These are phyloP conservation scores for Fusarium sp. DNA, from an alignment of 2,329 filamentous ascomycete genomes.

Conservation along the genomic window DNA sequence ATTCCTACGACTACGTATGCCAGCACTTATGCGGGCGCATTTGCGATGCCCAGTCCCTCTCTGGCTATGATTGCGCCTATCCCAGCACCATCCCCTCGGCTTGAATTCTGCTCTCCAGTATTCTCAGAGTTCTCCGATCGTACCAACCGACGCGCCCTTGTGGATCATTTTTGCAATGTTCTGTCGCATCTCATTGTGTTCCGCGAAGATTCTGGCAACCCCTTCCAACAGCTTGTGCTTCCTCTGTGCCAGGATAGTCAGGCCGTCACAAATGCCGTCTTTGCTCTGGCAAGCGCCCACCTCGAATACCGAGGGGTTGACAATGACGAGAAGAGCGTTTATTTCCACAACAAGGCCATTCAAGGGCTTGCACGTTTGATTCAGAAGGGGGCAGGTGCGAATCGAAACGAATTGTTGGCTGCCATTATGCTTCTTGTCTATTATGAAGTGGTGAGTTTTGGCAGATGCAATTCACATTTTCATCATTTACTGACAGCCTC, in stretches of 20 bases:
- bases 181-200: slow-evolving; percentile 77
- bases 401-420: slow-evolving; percentile 71
- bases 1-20: slow-evolving; percentile 39
- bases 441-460: slow-evolving; percentile 71
- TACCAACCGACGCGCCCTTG: slow-evolving; percentile 67
- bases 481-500: slow-evolving; percentile 22
- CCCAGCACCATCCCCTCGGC: slow-evolving; percentile 51
- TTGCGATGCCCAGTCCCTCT: slow-evolving; percentile 40
- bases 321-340: slow-evolving; percentile 68
- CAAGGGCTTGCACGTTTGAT: slow-evolving; percentile 71
- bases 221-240: slow-evolving; percentile 74
- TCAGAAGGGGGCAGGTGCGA: slow-evolving; percentile 63
- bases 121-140: slow-evolving; percentile 72
- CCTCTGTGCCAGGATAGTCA: slow-evolving; percentile 69
- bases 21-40: slow-evolving; percentile 33
- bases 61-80: slow-evolving; percentile 49
- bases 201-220: slow-evolving; percentile 73
- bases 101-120: slow-evolving; percentile 67
- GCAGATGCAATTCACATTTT: not conserved
- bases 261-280: slow-evolving; percentile 85
- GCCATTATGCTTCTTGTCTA: slow-evolving; percentile 75
- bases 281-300: slow-evolving; percentile 87
- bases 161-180: slow-evolving; percentile 76
- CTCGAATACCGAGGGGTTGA: slow-evolving; percentile 75
- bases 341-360: slow-evolving; percentile 73